A percentile compares a stretch with the other conserved stretches of the same genome.
These are phyloP conservation scores for Letharia columbiana DNA, from an alignment of 495 filamentous ascomycete species.

Conservation along the genomic window DNA sequence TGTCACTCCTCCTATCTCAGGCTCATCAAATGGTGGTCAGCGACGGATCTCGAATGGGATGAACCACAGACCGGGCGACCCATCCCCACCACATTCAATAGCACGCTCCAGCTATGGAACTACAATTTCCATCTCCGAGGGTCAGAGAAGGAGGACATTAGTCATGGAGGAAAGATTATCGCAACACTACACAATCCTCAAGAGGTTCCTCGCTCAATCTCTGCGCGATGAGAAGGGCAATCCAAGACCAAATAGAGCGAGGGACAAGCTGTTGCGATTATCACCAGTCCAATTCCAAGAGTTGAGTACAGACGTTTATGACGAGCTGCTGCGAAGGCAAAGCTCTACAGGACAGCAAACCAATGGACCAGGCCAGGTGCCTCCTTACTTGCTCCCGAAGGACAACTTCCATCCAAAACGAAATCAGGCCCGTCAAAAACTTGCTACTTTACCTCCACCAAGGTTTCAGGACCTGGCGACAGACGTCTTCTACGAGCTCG, in stretches of 20 bases:
- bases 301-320: conserved; percentile 93
- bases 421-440: conserved; percentile 90
- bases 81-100: conserved; percentile 80
- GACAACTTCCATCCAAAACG: conserved; percentile 89
- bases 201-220: conserved; percentile 61
- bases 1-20: conserved; percentile 62
- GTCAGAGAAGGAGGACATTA: conserved; percentile 50
- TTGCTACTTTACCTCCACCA: conserved; percentile 73
- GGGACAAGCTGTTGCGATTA: conserved; percentile 84
- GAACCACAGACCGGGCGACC: conserved; percentile 45
- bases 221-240: conserved; percentile 66
- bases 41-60: conserved; percentile 30
- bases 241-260: conserved; percentile 71
- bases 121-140: conserved; percentile 51
- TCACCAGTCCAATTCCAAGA: conserved; percentile 92
- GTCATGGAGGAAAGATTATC: conserved; percentile 60
- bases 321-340: conserved; percentile 85
- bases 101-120: conserved; percentile 72
- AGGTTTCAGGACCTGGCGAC: conserved; percentile 87
- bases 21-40: conserved; percentile 46
- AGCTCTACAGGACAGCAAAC: conserved; percentile 41
- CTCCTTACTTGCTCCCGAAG: conserved; percentile 70
- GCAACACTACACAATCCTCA: conserved; percentile 75
- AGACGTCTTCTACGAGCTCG: conserved; percentile 91
- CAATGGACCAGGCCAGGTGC: conserved; percentile 38